Base-by-base conservation (phyloP, 352 stramenopile species). In the Blastocystis sp. region DNA sequence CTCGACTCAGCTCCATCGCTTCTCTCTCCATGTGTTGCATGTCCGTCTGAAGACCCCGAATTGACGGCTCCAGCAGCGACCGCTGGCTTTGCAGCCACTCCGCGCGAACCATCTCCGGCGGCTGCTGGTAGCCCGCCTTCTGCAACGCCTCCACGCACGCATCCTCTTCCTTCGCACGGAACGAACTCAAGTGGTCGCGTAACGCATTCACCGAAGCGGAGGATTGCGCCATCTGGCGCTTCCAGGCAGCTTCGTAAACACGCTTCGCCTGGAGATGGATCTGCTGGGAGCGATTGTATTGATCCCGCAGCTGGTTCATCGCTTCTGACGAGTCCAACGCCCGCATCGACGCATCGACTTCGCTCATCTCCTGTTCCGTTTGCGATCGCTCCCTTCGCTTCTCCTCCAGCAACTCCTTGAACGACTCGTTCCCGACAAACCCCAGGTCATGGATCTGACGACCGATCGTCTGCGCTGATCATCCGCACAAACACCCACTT, bases 401-500 rank as follows among this genome's bases (percentile, higher is more conserved):
- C 7, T 11, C 32, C 51, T 59, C 51, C n/a, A 59, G n/a, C 51
- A 59, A 59, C 3, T 14, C 3, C 7, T 59, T 27, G 11, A 32
- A 59, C 32, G 51, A 59, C n/a, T 6, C 3, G 11, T 14, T 27
- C 32, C 11, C 51, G n/a, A 18, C 11, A 3, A 2, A 27, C 11
- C 11, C 11, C 3, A 59, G 51, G 4, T 6, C 7, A 3, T 18
- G 4, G 2, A 59, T 18, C 32, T 27, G 3, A 6, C 11, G 51
- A 32, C 32, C 51, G 7, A 27, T 59, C 32, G 51, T 59, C 51
- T 59, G 32, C 32, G n/a, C 3, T 59, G 2, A 59, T 3, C 11
- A 14, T 14, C 7, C 0, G 11, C 42, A 21, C 16, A 32, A 7
- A 98, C 97, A 0, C 91, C 93, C 42, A 98, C 94, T 46, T 48